Conservation (phyloP, 768 basidiomycete species). For the Agaricus sinodeliciosus region DNA sequence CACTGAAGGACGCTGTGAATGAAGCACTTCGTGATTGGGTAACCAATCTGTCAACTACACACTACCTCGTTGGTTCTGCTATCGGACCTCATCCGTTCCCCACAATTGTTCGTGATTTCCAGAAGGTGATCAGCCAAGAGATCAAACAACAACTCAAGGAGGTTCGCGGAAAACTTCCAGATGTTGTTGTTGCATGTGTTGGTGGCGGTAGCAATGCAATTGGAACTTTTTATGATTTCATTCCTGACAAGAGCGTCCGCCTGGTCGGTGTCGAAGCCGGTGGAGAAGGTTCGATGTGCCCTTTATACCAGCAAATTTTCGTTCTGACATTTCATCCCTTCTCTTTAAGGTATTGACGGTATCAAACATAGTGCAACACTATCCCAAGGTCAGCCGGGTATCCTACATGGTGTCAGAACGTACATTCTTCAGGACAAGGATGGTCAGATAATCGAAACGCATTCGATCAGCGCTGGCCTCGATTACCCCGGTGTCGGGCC, state of each 20-base stretch:
- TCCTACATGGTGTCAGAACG: slow-evolving; percentile 92
- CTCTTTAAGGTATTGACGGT: slow-evolving; percentile 63
- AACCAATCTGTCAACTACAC: slow-evolving; percentile 87
- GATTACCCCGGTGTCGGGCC: slow-evolving; percentile 98
- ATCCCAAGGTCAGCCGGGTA: slow-evolving; percentile 85
- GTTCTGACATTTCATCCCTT: background rate
- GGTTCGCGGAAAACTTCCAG: slow-evolving; percentile 78
- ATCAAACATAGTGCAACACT: slow-evolving; percentile 90
- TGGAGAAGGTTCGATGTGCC: slow-evolving; percentile 65
- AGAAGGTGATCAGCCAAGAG: slow-evolving; percentile 89
- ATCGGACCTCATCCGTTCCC: slow-evolving; percentile 99
- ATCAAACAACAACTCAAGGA: slow-evolving; percentile 83
- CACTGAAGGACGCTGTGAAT: slow-evolving; percentile 97
- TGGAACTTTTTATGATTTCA: slow-evolving; percentile 96
- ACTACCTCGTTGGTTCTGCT: slow-evolving; percentile 95
- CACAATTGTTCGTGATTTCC: slow-evolving; percentile 97
- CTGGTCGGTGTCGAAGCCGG: slow-evolving; percentile 96
- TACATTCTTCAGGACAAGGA: slow-evolving; percentile 85
- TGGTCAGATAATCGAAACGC: slow-evolving; percentile 96
- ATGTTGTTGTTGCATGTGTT: slow-evolving; percentile 93
- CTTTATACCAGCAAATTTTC: background rate
- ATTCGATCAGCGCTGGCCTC: slow-evolving; percentile 93
- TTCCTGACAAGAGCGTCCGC: slow-evolving; percentile 77
- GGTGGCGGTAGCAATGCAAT: slow-evolving; percentile 98
- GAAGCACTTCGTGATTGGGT: slow-evolving; percentile 99